Conservation (phyloP, 1,284 basidiomycete genomes). For the Afroboletus lepidellus region DNA sequence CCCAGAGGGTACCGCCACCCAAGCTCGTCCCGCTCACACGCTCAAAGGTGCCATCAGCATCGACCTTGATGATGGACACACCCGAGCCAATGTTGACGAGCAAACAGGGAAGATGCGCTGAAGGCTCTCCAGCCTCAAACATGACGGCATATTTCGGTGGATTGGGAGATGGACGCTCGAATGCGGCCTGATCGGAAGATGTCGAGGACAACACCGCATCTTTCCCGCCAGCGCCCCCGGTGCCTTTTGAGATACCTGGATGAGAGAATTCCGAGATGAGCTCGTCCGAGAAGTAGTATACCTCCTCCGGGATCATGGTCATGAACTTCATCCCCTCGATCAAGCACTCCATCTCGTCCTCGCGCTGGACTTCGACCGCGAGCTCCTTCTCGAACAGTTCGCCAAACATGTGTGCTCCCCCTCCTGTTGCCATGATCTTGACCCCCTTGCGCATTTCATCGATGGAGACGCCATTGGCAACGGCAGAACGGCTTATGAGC, state of each 20-base stretch:
- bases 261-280: slow-evolving; percentile 88
- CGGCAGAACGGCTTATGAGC: slow-evolving; percentile 85
- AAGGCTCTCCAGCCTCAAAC: slow-evolving; percentile 72
- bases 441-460: slow-evolving; percentile 91
- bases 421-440: slow-evolving; percentile 98
- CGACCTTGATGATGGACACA: slow-evolving; percentile 96
- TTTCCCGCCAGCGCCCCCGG: slow-evolving; percentile 7
- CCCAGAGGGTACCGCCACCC: slow-evolving; percentile 99
- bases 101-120: slow-evolving; percentile 91
- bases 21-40: slow-evolving; percentile 96
- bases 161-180: slow-evolving; percentile 90
- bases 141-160: slow-evolving; percentile 89
- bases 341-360: slow-evolving; percentile 99
- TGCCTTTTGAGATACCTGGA: slow-evolving; percentile 36
- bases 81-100: slow-evolving; percentile 99
- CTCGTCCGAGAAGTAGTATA: slow-evolving; percentile 98
- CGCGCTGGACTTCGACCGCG: slow-evolving; percentile 82
- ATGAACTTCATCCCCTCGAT: slow-evolving; percentile 98
- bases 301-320: slow-evolving; percentile 94
- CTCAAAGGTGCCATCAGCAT: slow-evolving; percentile 93
- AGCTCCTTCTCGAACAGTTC: slow-evolving; percentile 77
- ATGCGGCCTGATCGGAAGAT: slow-evolving; percentile 28
- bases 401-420: slow-evolving; percentile 94
- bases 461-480: slow-evolving; percentile 85
- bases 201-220: slow-evolving; percentile 6